A percentile compares a stretch with the other conserved stretches of the same genome.
phyloP scores from a whole-genome alignment of 768 basidiomycete genomes.

The Leccinum uliginosum region DNA sequence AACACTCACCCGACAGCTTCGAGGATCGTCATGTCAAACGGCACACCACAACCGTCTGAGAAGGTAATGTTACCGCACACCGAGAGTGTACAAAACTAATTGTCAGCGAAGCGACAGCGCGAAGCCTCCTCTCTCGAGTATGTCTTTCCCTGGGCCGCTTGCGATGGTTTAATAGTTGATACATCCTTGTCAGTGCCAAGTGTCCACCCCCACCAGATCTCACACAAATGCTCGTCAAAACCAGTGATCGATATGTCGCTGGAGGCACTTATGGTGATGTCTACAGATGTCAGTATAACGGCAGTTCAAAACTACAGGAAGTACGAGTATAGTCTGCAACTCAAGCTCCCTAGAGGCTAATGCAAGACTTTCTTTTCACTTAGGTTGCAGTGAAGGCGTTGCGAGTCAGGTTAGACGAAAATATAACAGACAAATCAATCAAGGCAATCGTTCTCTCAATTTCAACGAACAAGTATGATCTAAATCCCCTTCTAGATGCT shows the following conservation, averaged over 20 bases:
- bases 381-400: background rate
- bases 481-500: background rate
- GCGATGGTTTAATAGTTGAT: slow-evolving; percentile 2
- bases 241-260: background rate
- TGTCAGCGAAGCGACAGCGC: background rate
- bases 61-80: background rate
- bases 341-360: too few relatives aligned
- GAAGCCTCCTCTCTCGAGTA: background rate
- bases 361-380: too few relatives aligned
- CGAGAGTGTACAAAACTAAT: background rate
- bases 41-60: background rate
- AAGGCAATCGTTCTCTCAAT: too few relatives aligned
- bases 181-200: slow-evolving; percentile 6
- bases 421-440: background rate
- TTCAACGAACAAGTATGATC: background rate
- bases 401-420: background rate
- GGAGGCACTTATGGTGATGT: background rate
- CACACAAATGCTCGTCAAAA: background rate
- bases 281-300: background rate
- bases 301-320: background rate
- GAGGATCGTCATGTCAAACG: background rate
- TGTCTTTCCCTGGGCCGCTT: background rate
- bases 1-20: background rate
- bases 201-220: background rate
- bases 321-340: background rate